phyloP scores from a whole-genome alignment of 352 stramenopile species.

The Chrysophaeum taylorii region DNA sequence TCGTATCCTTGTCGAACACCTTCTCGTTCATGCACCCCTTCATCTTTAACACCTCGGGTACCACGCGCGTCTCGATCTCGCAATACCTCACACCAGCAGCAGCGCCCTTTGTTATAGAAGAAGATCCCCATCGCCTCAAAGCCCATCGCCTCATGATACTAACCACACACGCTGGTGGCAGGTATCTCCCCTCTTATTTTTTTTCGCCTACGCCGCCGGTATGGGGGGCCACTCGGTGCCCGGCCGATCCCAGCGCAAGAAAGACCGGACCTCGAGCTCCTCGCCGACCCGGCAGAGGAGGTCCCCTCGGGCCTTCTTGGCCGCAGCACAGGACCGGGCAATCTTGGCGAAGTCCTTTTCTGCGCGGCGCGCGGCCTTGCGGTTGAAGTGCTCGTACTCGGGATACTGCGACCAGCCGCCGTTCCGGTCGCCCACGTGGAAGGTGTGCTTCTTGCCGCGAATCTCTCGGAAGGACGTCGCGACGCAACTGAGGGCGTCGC shows the following conservation, averaged over 20 bases:
- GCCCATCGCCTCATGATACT: no score
- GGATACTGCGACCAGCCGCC: conserved; percentile 9
- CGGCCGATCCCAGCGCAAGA: background rate
- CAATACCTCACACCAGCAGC: no score
- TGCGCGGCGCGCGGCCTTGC: conserved; percentile 1
- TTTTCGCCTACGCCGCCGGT: no score
- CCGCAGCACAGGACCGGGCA: background rate
- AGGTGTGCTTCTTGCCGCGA: conserved; percentile 5
- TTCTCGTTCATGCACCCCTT: no score
- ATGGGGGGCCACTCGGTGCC: conserved; percentile 4
- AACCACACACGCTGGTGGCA: no score
- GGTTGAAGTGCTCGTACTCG: conserved; percentile 15
- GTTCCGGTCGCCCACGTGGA: conserved; percentile 23
- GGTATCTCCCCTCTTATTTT: no score
- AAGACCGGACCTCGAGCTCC: background rate
- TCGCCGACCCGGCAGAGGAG: background rate
- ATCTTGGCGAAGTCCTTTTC: background rate
- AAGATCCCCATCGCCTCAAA: no score
- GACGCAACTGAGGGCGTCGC: background rate
- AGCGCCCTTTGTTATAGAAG: no score
- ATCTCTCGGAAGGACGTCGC: conserved; percentile 12
- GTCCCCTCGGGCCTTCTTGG: background rate
- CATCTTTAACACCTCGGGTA: no score
- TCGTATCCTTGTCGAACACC: no score
- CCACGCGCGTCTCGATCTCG: no score